Evolutionary conservation across 2,329 filamentous ascomycete species (phyloP).

Genomic region (Massarina eburnea): DNA sequence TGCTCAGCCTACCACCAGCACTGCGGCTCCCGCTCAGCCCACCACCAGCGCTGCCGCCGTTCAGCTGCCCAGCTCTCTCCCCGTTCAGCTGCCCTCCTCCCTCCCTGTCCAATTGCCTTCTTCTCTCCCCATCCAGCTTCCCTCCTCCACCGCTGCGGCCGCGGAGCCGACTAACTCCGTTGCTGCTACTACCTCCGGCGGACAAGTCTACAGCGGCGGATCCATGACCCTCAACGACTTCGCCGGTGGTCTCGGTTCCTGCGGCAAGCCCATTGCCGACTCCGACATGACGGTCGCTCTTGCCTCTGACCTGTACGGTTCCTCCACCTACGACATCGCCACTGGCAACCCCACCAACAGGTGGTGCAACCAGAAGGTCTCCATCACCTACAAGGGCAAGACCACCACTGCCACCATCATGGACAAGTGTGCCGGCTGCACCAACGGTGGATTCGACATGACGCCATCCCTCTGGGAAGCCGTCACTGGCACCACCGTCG

Average conservation of each 20-base stretch:
- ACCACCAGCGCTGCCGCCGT: constrained; percentile 2
- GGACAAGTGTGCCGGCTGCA: constrained; percentile 41
- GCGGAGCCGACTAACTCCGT: constrained; percentile 5
- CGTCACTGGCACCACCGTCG: constrained; percentile 19
- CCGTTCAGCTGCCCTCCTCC: too few relatives aligned
- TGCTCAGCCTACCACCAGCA: constrained; percentile 3
- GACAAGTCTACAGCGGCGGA: constrained; percentile 17
- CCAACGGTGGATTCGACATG: constrained; percentile 31
- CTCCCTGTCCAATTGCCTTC: too few relatives aligned
- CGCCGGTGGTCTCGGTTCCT: constrained; percentile 30
- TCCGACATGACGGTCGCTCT: constrained; percentile 32
- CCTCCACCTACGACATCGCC: constrained; percentile 30
- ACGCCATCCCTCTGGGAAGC: constrained; percentile 32
- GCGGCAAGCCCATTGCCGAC: constrained; percentile 29
- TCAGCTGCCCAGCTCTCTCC: constrained; percentile 5
- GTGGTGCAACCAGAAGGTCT: constrained; percentile 38
- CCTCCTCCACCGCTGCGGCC: constrained; percentile 6
- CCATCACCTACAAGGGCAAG: constrained; percentile 34
- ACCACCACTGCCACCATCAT: constrained; percentile 29
- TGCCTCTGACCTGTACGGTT: constrained; percentile 27
- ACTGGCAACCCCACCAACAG: constrained; percentile 36
- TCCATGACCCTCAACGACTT: constrained; percentile 41
- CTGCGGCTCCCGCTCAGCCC: constrained; percentile 4
- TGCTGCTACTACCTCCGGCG: constrained; percentile 8
- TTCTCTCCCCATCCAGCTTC: too few relatives aligned